phyloP scores from a whole-genome alignment of 192 early-diverging fungal genomes.

The Paraglomus occultum region DNA sequence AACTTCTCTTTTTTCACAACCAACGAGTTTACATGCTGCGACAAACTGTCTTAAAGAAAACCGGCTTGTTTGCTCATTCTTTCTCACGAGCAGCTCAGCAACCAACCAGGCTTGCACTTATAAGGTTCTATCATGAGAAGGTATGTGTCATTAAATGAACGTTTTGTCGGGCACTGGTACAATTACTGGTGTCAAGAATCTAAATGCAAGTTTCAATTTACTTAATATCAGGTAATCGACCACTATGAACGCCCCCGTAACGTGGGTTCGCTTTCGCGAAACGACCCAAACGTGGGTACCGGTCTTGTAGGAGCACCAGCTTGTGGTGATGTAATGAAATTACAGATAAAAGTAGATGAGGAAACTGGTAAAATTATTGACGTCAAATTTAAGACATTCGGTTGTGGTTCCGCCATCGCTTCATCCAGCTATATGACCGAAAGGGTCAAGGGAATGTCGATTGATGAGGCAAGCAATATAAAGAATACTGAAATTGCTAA shows the following conservation, averaged over 20 bases:
- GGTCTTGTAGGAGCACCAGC: conserved; percentile 91
- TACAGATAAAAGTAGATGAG: conserved; percentile 98
- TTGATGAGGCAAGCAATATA: conserved; percentile 88
- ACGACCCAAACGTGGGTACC: conserved; percentile 87
- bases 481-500: conserved; percentile 98
- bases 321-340: conserved; percentile 89
- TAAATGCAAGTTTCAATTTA: not conserved
- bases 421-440: conserved; percentile 90
- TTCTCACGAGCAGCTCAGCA: no score
- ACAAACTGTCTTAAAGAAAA: no score
- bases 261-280: conserved; percentile 90
- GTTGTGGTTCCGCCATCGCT: conserved; percentile 96
- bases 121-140: conserved; percentile 20
- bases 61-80: no score
- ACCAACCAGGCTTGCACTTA: not conserved
- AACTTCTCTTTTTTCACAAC: no score
- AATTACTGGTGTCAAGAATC: not conserved
- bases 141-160: not conserved
- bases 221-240: conserved; percentile 78
- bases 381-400: conserved; percentile 99
- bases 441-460: conserved; percentile 90
- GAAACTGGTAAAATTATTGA: conserved; percentile 85
- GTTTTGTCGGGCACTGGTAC: not conserved
- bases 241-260: conserved; percentile 97
- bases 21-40: no score